phyloP scores from a whole-genome alignment of 202 grass and related monocot species.

The Schoenoplectus triqueter region DNA sequence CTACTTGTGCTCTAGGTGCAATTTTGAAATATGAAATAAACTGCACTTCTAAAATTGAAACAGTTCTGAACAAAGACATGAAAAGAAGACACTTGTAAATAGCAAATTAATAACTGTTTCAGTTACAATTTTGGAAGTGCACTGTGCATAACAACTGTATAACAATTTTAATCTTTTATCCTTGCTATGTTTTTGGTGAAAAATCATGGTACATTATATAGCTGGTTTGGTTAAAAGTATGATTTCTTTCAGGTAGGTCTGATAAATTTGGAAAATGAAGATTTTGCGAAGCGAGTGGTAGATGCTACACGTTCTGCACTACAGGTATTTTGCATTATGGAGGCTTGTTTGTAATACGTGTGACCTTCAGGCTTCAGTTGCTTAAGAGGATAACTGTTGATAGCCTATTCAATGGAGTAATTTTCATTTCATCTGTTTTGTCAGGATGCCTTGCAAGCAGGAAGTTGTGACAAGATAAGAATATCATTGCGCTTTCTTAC shows the following conservation, averaged over 20 bases:
- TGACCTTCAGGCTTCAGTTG: constrained; percentile 20
- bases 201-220: constrained; percentile 20
- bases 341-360: constrained; percentile 28
- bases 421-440: constrained; percentile 32
- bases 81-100: neutral
- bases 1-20: neutral
- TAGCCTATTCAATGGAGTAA: neutral
- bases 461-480: constrained; percentile 82
- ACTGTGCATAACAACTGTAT: neutral
- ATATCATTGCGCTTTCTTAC: constrained; percentile 88
- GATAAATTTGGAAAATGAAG: constrained; percentile 98
- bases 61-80: neutral
- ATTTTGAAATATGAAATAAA: neutral
- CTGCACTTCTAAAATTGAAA: neutral
- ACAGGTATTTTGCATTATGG: constrained; percentile 51
- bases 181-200: constrained; percentile 13
- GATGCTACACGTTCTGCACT: constrained; percentile 65
- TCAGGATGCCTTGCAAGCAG: constrained; percentile 83
- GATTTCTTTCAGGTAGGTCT: constrained; percentile 71
- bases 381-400: constrained; percentile 5
- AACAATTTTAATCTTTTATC: constrained; percentile 8
- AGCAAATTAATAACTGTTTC: neutral
- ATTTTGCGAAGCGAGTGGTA: constrained; percentile 74
- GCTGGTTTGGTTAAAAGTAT: neutral
- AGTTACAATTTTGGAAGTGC: neutral